Evolutionary conservation across 768 basidiomycete species (phyloP).

Genomic region (Royoungia palumana): DNA sequence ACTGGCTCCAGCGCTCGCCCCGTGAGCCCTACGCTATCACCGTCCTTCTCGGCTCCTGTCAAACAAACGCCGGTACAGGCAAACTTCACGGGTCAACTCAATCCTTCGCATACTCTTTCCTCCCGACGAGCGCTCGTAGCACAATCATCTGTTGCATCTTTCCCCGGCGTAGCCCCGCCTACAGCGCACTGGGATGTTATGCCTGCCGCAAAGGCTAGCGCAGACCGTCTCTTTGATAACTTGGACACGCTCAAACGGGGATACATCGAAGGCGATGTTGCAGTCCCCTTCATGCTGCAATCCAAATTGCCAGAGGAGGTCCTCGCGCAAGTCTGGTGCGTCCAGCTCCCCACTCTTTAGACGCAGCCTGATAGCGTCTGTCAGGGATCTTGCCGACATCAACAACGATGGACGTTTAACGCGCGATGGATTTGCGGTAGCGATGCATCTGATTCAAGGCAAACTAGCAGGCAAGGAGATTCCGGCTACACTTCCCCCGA

Average conservation of each 20-base stretch:
- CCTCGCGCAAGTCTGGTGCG: slow-evolving; percentile 91
- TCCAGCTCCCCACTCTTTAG: slow-evolving; percentile 3
- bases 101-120: slow-evolving; percentile 21
- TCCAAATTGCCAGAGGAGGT: slow-evolving; percentile 78
- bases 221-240: slow-evolving; percentile 79
- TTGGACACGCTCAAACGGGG: slow-evolving; percentile 75
- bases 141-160: slow-evolving; percentile 27
- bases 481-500: slow-evolving; percentile 63
- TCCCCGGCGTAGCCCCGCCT: slow-evolving; percentile 26
- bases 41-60: slow-evolving; percentile 42
- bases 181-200: slow-evolving; percentile 77
- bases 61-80: slow-evolving; percentile 65
- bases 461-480: slow-evolving; percentile 78
- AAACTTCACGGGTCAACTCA: slow-evolving; percentile 42
- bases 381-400: slow-evolving; percentile 91
- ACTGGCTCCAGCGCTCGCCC: slow-evolving; percentile 59
- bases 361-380: not conserved
- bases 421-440: slow-evolving; percentile 92
- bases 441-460: slow-evolving; percentile 88
- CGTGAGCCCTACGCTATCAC: slow-evolving; percentile 52
- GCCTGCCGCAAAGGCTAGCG: slow-evolving; percentile 67
- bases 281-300: slow-evolving; percentile 93
- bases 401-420: slow-evolving; percentile 83
- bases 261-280: slow-evolving; percentile 88
- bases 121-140: slow-evolving; percentile 19